These are phyloP conservation scores for Neonectria sp. DNA, from an alignment of 2,329 filamentous ascomycete species.

Conservation along the genomic window DNA sequence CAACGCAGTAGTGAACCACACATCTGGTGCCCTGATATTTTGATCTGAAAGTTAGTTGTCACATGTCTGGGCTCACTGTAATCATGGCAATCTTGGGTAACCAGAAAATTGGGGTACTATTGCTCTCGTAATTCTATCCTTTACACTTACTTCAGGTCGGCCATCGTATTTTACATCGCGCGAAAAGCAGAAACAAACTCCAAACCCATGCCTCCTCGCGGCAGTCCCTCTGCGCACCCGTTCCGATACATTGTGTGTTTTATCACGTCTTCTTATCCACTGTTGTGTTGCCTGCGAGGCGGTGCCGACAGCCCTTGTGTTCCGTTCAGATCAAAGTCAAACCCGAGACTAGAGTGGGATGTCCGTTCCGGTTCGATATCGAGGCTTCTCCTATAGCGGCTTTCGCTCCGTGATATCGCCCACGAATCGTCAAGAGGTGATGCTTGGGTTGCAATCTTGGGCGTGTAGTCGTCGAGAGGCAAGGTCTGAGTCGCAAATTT, in stretches of 20 bases:
- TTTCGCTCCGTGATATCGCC: slow-evolving; percentile 35
- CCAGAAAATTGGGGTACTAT: not conserved
- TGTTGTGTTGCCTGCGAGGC: slow-evolving; percentile 15
- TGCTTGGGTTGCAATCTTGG: slow-evolving; percentile 10
- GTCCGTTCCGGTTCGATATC: slow-evolving; percentile 30
- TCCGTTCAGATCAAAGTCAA: slow-evolving; percentile 42
- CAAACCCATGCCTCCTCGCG: not conserved
- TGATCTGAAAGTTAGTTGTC: too few relatives aligned
- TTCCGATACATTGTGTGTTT: not conserved
- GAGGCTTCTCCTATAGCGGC: slow-evolving; percentile 31
- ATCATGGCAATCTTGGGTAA: not conserved
- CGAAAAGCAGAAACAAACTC: not conserved
- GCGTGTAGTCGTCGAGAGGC: slow-evolving; percentile 16
- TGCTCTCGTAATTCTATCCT: not conserved
- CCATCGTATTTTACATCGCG: not conserved
- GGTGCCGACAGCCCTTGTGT: slow-evolving; percentile 44
- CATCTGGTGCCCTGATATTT: too few relatives aligned
- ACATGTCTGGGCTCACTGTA: not conserved
- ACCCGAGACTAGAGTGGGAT: slow-evolving; percentile 38
- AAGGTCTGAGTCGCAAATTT: slow-evolving; percentile 9
- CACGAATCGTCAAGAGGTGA: slow-evolving; percentile 34
- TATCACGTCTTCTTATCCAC: not conserved
- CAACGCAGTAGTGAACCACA: too few relatives aligned
- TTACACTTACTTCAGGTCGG: not conserved
- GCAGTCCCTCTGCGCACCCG: not conserved